Conservation (phyloP, 2,329 filamentous ascomycete species). For the Rhynchosporium graminicola region DNA sequence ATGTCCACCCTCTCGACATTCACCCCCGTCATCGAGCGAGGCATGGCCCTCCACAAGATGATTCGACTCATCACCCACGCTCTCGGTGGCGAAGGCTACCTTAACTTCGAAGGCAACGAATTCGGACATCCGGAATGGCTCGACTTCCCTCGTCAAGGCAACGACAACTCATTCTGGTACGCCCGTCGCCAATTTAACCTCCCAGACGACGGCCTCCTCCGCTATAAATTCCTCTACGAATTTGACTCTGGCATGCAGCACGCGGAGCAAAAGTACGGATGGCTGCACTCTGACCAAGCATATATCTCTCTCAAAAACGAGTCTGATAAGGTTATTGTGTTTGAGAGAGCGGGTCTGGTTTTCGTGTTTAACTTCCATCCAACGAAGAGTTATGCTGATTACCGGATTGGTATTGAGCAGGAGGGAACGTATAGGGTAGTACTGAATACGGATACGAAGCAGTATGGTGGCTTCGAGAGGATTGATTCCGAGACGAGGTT, state of each 20-base stretch:
- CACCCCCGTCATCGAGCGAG: conserved; percentile 85
- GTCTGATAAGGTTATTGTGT: conserved; percentile 90
- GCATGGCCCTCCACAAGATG: conserved; percentile 94
- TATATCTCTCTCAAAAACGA: conserved; percentile 95
- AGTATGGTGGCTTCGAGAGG: conserved; percentile 77
- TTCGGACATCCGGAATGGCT: conserved; percentile 99
- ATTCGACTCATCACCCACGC: conserved; percentile 90
- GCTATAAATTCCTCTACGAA: conserved; percentile 89
- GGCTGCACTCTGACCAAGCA: conserved; percentile 82
- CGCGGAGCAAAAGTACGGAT: conserved; percentile 85
- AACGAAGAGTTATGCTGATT: conserved; percentile 82
- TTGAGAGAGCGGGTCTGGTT: conserved; percentile 85
- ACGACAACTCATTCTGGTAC: conserved; percentile 92
- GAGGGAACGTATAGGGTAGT: conserved; percentile 85
- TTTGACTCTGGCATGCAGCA: conserved; percentile 93
- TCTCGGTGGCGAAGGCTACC: conserved; percentile 92
- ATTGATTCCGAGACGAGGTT: conserved; percentile 81
- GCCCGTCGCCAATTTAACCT: conserved; percentile 92
- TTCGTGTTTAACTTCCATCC: conserved; percentile 98
- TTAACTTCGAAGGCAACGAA: conserved; percentile 99
- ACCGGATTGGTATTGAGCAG: conserved; percentile 83
- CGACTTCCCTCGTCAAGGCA: conserved; percentile 93
- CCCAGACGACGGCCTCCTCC: conserved; percentile 78
- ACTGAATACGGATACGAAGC: conserved; percentile 75
- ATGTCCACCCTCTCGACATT: conserved; percentile 87